These are phyloP conservation scores for Mortierella sp. DNA, from an alignment of 371 early-diverging fungal species.

Conservation along the genomic window DNA sequence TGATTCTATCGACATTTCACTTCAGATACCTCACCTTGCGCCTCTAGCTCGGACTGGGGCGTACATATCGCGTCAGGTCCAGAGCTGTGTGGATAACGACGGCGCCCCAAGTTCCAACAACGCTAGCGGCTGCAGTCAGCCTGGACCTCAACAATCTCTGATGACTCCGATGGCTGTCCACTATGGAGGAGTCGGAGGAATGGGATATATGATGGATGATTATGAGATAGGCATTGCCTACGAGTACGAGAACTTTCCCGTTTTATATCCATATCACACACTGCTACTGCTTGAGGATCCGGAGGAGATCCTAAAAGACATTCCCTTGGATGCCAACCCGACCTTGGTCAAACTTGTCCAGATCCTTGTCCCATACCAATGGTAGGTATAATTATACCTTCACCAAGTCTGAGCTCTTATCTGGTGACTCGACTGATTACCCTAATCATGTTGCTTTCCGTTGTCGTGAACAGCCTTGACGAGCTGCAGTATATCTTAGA, in stretches of 20 bases:
- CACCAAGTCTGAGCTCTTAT: too few relatives aligned
- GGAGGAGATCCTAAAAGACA: slow-evolving; percentile 80
- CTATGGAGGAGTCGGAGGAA: slow-evolving; percentile 32
- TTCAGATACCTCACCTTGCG: slow-evolving; percentile 71
- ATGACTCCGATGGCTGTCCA: slow-evolving; percentile 37
- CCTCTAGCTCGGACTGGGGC: slow-evolving; percentile 31
- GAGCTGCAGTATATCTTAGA: slow-evolving; percentile 84
- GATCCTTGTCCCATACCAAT: slow-evolving; percentile 87
- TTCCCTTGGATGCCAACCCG: slow-evolving; percentile 88
- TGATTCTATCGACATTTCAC: slow-evolving; percentile 80
- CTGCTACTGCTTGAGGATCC: slow-evolving; percentile 86
- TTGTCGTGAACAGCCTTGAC: slow-evolving; percentile 65
- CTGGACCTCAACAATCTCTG: slow-evolving; percentile 33
- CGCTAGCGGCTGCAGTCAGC: not conserved
- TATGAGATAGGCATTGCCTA: slow-evolving; percentile 64
- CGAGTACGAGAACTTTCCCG: slow-evolving; percentile 76
- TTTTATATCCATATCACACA: slow-evolving; percentile 88
- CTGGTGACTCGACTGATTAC: too few relatives aligned
- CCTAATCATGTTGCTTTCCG: too few relatives aligned
- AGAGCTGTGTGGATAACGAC: slow-evolving; percentile 8
- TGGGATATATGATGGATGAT: slow-evolving; percentile 48
- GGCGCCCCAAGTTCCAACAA: slow-evolving; percentile 23
- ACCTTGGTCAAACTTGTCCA: slow-evolving; percentile 87
- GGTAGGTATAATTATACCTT: too few relatives aligned
- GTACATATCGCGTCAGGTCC: slow-evolving; percentile 20